Base-by-base conservation (phyloP, 2,329 filamentous ascomycete genomes). In the Lachnellula subtilissima region DNA sequence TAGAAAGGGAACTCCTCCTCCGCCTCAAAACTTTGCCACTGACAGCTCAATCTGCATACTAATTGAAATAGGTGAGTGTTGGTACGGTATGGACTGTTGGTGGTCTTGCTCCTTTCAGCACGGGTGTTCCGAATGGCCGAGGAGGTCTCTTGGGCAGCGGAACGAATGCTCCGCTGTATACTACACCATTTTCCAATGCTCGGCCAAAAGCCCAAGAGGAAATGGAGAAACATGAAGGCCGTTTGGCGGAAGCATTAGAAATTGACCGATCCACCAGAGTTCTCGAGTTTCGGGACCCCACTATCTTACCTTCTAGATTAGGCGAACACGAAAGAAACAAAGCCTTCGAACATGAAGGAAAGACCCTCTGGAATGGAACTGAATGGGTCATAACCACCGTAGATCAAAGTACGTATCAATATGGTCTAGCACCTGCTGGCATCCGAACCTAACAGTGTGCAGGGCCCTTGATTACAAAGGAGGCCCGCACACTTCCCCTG, bases 241-340 rank as follows among this genome's bases (percentile, higher is more conserved):
- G 91, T 28, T 74, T 99, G 54, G 91, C 92, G 8, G 76, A 86
- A 15, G 94, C 94, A 2, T 77, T 97, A 51, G 82, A 89, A n/a
- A 79, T 97, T 58, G 85, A 96, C 67, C 84, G 83, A 47, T 77
- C 82, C 32, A 77, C 80, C 25, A 83, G 83, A 59, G 75, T 96
- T 14, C 76, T 96, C 32, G 78, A 80, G 42, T 85, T 83, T 61
- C 67, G 59, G 35, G 64, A 67, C 52, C 59, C 60, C 35, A 61
- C 67, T 35, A 57, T 53, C 19, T 64, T 59, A 22, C 65, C 65
- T 36, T 40, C 43, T 65, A 48, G 68, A 65, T 22, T 65, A 54
- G 48, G 58, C 14, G 65, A 56, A 61, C 60, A 63, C 53, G 37
- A 57, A 66, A 51, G 65, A 72, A 35, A 54, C 14, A 52, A 45